Evolutionary conservation across 768 basidiomycete genomes (phyloP).

Genomic region (Plicaturopsis crispa): DNA sequence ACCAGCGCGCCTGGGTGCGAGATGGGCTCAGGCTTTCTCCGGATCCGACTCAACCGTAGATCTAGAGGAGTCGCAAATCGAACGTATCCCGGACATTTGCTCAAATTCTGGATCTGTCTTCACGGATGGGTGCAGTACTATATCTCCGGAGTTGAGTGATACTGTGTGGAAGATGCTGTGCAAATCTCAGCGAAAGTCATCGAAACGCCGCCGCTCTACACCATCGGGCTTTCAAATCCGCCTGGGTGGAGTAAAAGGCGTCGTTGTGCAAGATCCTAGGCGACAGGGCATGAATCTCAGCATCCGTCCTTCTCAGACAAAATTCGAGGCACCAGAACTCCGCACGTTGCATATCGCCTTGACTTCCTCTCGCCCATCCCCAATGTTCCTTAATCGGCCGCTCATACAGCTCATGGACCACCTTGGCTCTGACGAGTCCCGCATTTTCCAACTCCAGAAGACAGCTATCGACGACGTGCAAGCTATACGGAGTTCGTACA

Average conservation of each 20-base stretch:
- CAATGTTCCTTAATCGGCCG: slow-evolving; percentile 38
- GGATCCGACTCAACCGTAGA: slow-evolving; percentile 39
- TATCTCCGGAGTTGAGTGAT: slow-evolving; percentile 28
- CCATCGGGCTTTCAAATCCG: slow-evolving; percentile 40
- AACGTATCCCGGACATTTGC: slow-evolving; percentile 18
- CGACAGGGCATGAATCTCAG: slow-evolving; percentile 22
- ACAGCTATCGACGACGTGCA: slow-evolving; percentile 28
- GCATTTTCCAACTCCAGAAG: slow-evolving; percentile 30
- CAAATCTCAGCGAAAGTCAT: too few species aligned
- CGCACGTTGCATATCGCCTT: slow-evolving; percentile 40
- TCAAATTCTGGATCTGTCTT: slow-evolving; percentile 25
- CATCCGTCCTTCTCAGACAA: slow-evolving; percentile 38
- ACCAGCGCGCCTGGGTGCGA: slow-evolving; percentile 44
- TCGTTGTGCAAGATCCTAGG: slow-evolving; percentile 34
- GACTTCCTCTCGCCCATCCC: slow-evolving; percentile 34
- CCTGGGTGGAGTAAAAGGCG: slow-evolving; percentile 39
- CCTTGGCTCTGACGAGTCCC: slow-evolving; percentile 24
- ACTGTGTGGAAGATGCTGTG: slow-evolving; percentile 29
- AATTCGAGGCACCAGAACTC: slow-evolving; percentile 32
- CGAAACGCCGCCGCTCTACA: slow-evolving; percentile 12
- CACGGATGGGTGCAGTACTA: slow-evolving; percentile 46
- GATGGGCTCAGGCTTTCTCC: slow-evolving; percentile 48
- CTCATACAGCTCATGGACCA: slow-evolving; percentile 42
- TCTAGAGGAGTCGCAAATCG: slow-evolving; percentile 27
- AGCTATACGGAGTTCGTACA: slow-evolving; percentile 23